Conservation (phyloP, 1,284 basidiomycete genomes). For the Limonomyces culmigenus region DNA sequence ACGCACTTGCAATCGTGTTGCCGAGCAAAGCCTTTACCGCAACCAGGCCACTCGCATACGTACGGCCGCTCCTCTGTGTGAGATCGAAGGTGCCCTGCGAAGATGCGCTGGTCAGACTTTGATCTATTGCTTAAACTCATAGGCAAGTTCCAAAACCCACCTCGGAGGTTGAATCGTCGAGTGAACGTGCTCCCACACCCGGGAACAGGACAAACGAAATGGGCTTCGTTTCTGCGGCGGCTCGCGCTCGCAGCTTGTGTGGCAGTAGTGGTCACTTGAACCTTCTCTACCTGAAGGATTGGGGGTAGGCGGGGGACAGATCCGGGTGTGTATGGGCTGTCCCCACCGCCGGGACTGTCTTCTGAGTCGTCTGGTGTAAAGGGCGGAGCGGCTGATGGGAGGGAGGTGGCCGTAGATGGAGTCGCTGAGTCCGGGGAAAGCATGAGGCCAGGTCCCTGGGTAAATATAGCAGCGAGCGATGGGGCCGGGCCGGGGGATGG, state of each 20-base stretch:
- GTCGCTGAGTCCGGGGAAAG: neutral
- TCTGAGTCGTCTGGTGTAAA: constrained; percentile 6
- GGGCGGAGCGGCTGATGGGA: neutral
- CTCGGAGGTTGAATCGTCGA: constrained; percentile 68
- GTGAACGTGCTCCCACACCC: constrained; percentile 94
- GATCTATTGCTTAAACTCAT: constrained; percentile 1
- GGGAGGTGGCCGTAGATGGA: neutral
- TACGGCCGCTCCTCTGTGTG: constrained; percentile 93
- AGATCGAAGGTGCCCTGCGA: constrained; percentile 79
- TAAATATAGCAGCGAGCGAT: neutral
- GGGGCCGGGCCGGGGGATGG: neutral
- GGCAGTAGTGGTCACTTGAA: constrained; percentile 89
- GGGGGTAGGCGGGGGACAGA: constrained; percentile 57
- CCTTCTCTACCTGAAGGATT: constrained; percentile 75
- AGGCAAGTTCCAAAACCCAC: too few species aligned
- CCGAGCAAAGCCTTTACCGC: constrained; percentile 86
- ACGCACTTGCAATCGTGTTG: constrained; percentile 93
- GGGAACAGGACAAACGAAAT: constrained; percentile 86
- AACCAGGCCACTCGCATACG: constrained; percentile 84
- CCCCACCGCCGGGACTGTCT: constrained; percentile 4
- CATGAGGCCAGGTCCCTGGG: neutral
- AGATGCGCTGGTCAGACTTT: constrained; percentile 10
- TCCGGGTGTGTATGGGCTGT: constrained; percentile 30
- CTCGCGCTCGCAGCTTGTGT: constrained; percentile 86
- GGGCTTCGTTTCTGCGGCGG: constrained; percentile 76